These are phyloP conservation scores for Sorghum bicolor DNA, from an alignment of 176 grass and related monocot genomes.

Conservation along the genomic window Sorghum_bicolor_NCBIv3 NC_012872.2:73434001-73434500, in stretches of 20 bases:
- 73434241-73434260: background rate
- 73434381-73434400: background rate
- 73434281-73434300: background rate
- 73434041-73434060: no score
- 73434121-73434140: background rate
- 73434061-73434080: no score
- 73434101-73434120: background rate
- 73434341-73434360: background rate
- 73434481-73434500: background rate
- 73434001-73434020: no score
- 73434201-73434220: background rate
- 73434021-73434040: no score
- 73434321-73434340: background rate
- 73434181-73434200: background rate
- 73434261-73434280: background rate
- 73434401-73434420: background rate
- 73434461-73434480: background rate
- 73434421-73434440: background rate
- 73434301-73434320: constrained; percentile 16
- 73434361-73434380: constrained; percentile 26
- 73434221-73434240: background rate
- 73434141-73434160: background rate
- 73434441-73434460: background rate
- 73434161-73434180: background rate
- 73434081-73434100: background rate